These are phyloP conservation scores for Parasarocladium wereldwijsianum DNA, from an alignment of 2,329 filamentous ascomycete genomes.

Conservation along the genomic window DNA sequence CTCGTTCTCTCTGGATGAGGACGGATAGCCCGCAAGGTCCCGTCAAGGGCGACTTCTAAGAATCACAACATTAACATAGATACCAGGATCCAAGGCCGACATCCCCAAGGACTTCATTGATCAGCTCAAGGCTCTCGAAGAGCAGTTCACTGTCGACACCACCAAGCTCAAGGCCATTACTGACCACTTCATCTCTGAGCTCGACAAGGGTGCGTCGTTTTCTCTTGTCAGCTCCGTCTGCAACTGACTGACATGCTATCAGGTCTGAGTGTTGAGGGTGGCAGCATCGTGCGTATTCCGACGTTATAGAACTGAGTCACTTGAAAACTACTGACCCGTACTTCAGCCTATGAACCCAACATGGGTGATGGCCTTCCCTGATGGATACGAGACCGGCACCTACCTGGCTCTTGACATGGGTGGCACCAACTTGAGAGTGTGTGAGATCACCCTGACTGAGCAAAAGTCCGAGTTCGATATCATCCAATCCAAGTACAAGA, in stretches of 20 bases:
- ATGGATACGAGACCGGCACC: conserved; percentile 74
- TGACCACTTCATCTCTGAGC: conserved; percentile 75
- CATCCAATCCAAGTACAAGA: conserved; percentile 88
- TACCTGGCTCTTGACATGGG: conserved; percentile 91
- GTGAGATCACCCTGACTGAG: conserved; percentile 78
- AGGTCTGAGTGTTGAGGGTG: conserved; percentile 77
- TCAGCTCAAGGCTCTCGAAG: conserved; percentile 74
- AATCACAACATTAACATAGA: conserved; percentile 8
- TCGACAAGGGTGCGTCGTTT: conserved; percentile 55
- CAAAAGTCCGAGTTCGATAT: conserved; percentile 86
- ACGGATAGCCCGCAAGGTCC: too few relatives aligned
- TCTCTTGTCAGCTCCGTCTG: not conserved
- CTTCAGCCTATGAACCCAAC: conserved; percentile 88
- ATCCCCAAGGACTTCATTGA: conserved; percentile 68
- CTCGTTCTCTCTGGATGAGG: conserved; percentile 2
- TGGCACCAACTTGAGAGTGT: conserved; percentile 88
- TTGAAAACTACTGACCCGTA: conserved; percentile 9
- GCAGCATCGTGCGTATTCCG: conserved; percentile 65
- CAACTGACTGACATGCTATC: conserved; percentile 3
- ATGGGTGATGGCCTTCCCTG: conserved; percentile 85
- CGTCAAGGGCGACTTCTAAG: conserved; percentile 5
- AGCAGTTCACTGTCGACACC: conserved; percentile 64
- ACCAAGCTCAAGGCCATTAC: conserved; percentile 81
- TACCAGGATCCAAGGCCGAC: conserved; percentile 74
- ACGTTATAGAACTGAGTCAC: not conserved